phyloP scores from a whole-genome alignment of 75 land plant genomes.

The Sequoia sempervirens region DNA sequence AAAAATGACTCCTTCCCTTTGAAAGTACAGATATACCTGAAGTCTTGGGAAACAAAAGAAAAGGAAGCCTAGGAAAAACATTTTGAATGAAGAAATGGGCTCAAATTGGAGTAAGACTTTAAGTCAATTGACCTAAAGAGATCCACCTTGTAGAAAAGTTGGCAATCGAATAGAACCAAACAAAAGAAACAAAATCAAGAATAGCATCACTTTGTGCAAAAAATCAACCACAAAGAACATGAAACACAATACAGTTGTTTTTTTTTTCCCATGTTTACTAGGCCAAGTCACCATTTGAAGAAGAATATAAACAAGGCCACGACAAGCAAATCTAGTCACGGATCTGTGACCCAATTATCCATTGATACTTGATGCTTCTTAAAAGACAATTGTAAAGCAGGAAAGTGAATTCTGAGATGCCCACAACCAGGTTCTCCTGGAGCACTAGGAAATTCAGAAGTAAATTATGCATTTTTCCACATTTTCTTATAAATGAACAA shows the following conservation, averaged over 20 bases:
- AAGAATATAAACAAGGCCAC: not conserved
- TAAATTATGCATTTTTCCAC: not conserved
- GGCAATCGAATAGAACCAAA: not conserved
- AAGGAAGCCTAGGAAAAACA: not conserved
- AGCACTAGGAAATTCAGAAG: not conserved
- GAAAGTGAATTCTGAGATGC: not conserved
- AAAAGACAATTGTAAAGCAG: not conserved
- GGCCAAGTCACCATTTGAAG: not conserved
- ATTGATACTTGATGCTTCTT: not conserved
- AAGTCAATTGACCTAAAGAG: not conserved
- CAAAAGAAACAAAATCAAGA: not conserved
- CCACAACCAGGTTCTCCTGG: not conserved
- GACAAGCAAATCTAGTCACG: not conserved
- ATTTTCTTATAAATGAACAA: not conserved
- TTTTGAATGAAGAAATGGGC: not conserved
- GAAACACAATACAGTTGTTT: not conserved
- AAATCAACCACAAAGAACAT: too few species aligned
- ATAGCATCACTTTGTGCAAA: not conserved
- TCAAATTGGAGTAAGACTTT: too few species aligned
- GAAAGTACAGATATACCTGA: not conserved
- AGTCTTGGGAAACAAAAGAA: not conserved
- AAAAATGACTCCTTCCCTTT: not conserved
- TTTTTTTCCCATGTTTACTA: not conserved
- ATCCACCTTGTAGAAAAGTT: not conserved
- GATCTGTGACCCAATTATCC: not conserved